These are phyloP conservation scores for Stachybotrys elegans DNA, from an alignment of 2,329 filamentous ascomycete species.

Conservation along the genomic window DNA sequence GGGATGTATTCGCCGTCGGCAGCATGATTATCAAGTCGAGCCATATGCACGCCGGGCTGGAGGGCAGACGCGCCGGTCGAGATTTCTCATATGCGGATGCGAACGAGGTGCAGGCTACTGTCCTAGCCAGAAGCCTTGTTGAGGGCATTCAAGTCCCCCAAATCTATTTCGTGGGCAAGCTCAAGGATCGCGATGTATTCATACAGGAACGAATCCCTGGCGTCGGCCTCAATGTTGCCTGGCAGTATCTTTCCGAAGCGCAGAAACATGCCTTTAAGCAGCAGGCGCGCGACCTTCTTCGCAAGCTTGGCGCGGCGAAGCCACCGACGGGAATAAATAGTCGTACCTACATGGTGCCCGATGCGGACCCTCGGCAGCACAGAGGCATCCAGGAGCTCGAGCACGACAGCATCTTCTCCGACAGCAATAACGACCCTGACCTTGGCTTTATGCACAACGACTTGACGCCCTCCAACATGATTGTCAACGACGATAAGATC, in stretches of 20 bases:
- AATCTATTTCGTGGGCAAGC: constrained; percentile 34
- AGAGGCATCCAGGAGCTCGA: constrained; percentile 24
- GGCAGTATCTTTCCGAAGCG: constrained; percentile 25
- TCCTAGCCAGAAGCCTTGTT: constrained; percentile 22
- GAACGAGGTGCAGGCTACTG: constrained; percentile 31
- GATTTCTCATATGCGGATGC: constrained; percentile 35
- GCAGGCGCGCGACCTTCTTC: constrained; percentile 27
- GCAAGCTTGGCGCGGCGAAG: constrained; percentile 19
- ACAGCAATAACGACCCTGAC: constrained; percentile 14
- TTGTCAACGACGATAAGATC: constrained; percentile 31
- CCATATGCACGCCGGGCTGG: constrained; percentile 19
- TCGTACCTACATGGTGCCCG: constrained; percentile 43
- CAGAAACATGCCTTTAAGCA: constrained; percentile 28
- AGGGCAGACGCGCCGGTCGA: constrained; percentile 2
- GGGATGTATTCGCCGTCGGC: constrained; percentile 36
- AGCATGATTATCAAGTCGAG: constrained; percentile 34
- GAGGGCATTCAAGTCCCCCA: constrained; percentile 24
- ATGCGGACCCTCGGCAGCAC: constrained; percentile 57
- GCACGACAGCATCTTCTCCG: constrained; percentile 24
- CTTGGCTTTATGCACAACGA: constrained; percentile 34
- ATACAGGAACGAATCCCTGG: constrained; percentile 33
- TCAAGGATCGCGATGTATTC: constrained; percentile 27
- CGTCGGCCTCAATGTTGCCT: constrained; percentile 28
- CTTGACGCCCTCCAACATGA: constrained; percentile 29
- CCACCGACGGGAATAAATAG: constrained; percentile 8